phyloP scores from a whole-genome alignment of 768 basidiomycete genomes.

The Myochromella boudieri region DNA sequence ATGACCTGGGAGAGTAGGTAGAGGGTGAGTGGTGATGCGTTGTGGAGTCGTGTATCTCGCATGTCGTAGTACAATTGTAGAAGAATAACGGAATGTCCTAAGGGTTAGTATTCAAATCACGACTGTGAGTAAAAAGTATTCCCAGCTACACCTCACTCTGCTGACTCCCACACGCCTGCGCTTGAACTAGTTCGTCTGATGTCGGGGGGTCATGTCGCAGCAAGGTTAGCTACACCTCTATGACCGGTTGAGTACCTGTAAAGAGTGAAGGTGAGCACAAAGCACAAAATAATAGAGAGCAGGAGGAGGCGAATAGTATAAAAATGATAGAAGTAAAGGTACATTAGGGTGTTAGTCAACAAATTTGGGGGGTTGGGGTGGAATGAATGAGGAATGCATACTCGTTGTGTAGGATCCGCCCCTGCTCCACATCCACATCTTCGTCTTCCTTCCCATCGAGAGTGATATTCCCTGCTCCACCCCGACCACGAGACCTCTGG shows the following conservation, averaged over 20 bases:
- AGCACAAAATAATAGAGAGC: background rate
- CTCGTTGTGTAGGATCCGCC: constrained; percentile 2
- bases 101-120: no score
- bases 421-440: constrained; percentile 8
- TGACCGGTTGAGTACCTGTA: constrained; percentile 6
- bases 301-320: background rate
- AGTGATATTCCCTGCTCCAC: constrained; percentile 19
- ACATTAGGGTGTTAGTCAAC: background rate
- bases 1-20: no score
- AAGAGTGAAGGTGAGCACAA: background rate
- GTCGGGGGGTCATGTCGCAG: background rate
- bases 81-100: no score
- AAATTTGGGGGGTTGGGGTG: no score
- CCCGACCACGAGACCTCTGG: constrained; percentile 18
- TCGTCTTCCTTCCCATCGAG: constrained; percentile 12
- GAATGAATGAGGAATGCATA: background rate
- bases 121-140: no score
- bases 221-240: constrained; percentile 4
- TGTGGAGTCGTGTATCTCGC: no score
- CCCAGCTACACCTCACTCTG: constrained; percentile 5
- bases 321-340: background rate
- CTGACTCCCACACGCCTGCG: background rate
- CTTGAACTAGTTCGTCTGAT: background rate
- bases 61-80: no score
- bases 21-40: no score